Conservation (phyloP, 2,329 filamentous ascomycete genomes). For the Malbranchea zuffiana region DNA sequence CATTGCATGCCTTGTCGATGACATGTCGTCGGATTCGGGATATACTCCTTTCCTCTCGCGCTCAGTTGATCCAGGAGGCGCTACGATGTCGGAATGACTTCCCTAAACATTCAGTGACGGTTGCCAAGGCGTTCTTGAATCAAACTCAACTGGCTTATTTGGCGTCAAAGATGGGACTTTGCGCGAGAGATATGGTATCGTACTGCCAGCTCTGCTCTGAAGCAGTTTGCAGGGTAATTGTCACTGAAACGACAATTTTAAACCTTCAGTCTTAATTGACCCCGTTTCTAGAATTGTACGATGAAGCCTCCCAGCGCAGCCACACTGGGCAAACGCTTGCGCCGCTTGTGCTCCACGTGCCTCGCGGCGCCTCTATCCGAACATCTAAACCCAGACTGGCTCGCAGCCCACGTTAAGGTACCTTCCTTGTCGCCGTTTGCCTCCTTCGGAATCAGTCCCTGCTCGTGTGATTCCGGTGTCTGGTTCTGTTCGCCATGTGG, state of each 20-base stretch:
- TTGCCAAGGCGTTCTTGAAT: background rate
- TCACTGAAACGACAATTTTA: background rate
- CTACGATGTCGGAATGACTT: constrained; percentile 68
- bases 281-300: constrained; percentile 61
- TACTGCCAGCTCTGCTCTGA: constrained; percentile 68
- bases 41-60: constrained; percentile 67
- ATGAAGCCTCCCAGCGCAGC: constrained; percentile 65
- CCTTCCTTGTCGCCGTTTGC: constrained; percentile 7
- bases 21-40: constrained; percentile 71
- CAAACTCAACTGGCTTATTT: constrained; percentile 26
- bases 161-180: constrained; percentile 61
- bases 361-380: constrained; percentile 54
- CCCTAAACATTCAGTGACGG: background rate
- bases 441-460: constrained; percentile 45
- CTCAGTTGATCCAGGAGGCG: constrained; percentile 60
- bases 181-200: constrained; percentile 77
- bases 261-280: background rate
- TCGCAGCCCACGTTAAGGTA: constrained; percentile 12
- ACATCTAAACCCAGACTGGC: constrained; percentile 20
- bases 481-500: constrained; percentile 86
- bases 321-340: constrained; percentile 62
- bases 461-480: constrained; percentile 47
- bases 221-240: constrained; percentile 68
- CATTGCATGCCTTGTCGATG: constrained; percentile 68
- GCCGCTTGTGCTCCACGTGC: constrained; percentile 69